Percentiles rank a stretch among this genome's conserved stretches.
Evolutionary conservation across 208 protist species (phyloP).

Genomic region (Herpetomonas muscarum): DNA sequence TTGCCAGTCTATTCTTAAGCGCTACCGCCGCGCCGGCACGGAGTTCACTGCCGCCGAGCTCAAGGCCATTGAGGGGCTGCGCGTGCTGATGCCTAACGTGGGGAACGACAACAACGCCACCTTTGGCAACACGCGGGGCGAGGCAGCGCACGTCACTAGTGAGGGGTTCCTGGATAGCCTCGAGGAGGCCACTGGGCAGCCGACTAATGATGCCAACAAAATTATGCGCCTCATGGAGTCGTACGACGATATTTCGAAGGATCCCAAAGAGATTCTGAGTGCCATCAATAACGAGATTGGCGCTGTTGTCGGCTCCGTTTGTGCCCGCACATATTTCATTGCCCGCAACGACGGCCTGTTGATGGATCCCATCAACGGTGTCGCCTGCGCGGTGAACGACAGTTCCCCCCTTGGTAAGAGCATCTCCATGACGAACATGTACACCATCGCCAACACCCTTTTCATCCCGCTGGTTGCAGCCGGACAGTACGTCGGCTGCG

Average conservation of each 20-base stretch:
- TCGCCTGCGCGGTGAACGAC: conserved; percentile 39
- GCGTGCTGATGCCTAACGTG: conserved; percentile 10
- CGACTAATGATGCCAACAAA: conserved; percentile 2
- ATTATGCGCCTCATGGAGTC: conserved; percentile 30
- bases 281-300: conserved; percentile 45
- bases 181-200: background rate
- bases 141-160: background rate
- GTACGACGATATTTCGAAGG: conserved; percentile 25
- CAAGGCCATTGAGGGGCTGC: conserved; percentile 36
- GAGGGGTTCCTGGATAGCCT: conserved; percentile 9
- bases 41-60: conserved; percentile 39
- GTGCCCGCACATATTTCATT: conserved; percentile 36
- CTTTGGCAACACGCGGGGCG: background rate
- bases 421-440: conserved; percentile 20
- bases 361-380: conserved; percentile 54
- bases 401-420: conserved; percentile 51
- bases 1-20: conserved; percentile 64
- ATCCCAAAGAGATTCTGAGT: conserved; percentile 22
- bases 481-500: conserved; percentile 45
- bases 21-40: conserved; percentile 51
- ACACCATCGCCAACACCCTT: conserved; percentile 41
- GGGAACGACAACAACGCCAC: background rate
- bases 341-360: conserved; percentile 44
- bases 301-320: conserved; percentile 11
- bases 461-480: conserved; percentile 60